Evolutionary conservation across 192 early-diverging fungal species (phyloP).

Genomic region (Coemansia sp.): DNA sequence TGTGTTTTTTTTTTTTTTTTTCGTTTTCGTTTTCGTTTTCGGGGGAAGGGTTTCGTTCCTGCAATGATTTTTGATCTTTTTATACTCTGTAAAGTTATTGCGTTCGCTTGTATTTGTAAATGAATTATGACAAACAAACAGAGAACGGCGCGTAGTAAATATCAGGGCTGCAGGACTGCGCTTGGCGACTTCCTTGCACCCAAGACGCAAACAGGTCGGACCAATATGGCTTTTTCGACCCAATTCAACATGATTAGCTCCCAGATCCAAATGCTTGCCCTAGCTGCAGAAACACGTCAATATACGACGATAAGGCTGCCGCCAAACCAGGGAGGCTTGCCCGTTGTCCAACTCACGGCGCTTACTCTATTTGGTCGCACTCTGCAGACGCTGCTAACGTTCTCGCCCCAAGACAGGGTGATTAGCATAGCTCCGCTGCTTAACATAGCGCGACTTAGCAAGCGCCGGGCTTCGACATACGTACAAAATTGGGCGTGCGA

Average conservation of each 20-base stretch:
- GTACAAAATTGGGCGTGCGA: not conserved
- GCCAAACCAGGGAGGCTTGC: conserved; percentile 31
- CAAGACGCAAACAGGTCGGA: conserved; percentile 22
- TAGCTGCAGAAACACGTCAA: conserved; percentile 42
- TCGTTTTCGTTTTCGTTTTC: too few species aligned
- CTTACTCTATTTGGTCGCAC: conserved; percentile 47
- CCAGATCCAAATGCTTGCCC: conserved; percentile 45
- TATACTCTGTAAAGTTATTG: not conserved
- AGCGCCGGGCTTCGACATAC: not conserved
- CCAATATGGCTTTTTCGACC: conserved; percentile 15
- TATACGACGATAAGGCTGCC: conserved; percentile 37
- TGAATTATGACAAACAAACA: conserved; percentile 1
- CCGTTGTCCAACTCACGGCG: conserved; percentile 36
- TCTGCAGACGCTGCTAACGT: conserved; percentile 42
- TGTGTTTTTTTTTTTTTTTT: not conserved
- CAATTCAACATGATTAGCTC: conserved; percentile 34
- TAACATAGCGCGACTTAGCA: not conserved
- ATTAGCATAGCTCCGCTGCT: conserved; percentile 40
- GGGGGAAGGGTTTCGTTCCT: too few species aligned
- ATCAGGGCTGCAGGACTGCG: not conserved
- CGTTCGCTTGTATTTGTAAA: not conserved
- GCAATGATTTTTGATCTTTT: not conserved
- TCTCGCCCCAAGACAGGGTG: conserved; percentile 38
- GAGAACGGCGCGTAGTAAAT: not conserved
- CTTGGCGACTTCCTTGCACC: conserved; percentile 2